Evolutionary conservation across 2,329 filamentous ascomycete species (phyloP).

Genomic region (Pezicula radicicola): DNA sequence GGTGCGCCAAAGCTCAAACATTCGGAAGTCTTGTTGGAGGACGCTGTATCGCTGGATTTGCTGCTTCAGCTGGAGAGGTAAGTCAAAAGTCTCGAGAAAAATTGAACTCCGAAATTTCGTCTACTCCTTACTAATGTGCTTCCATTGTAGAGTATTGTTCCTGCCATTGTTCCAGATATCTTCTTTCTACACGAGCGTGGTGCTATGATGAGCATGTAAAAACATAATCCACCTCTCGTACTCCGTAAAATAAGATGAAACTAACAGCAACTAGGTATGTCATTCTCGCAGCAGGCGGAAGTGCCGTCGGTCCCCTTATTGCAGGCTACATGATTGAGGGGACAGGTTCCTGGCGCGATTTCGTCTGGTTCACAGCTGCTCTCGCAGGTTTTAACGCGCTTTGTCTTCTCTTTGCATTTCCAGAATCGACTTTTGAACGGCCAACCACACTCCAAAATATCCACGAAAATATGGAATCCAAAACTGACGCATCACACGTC

Average conservation of each 20-base stretch:
- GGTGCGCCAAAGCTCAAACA: background rate
- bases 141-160: background rate
- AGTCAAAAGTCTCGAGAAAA: background rate
- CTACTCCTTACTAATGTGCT: background rate
- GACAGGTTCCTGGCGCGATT: background rate
- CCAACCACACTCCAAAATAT: background rate
- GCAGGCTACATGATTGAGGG: background rate
- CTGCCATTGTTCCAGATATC: background rate
- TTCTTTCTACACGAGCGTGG: background rate
- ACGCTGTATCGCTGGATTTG: background rate
- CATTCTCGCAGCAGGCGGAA: background rate
- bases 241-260: background rate
- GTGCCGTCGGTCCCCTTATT: background rate
- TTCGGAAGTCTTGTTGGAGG: background rate
- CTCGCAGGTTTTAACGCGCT: background rate
- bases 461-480: background rate
- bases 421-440: background rate
- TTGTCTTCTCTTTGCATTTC: background rate
- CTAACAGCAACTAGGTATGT: background rate
- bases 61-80: background rate
- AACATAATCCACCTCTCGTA: background rate
- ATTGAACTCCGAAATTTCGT: background rate
- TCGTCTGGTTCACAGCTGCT: background rate
- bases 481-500: background rate
- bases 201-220: background rate